Percentiles rank a stretch among this genome's conserved stretches.
phyloP scores from a whole-genome alignment of 176 grass and related monocot species.

The Metroxylon sagu region DNA sequence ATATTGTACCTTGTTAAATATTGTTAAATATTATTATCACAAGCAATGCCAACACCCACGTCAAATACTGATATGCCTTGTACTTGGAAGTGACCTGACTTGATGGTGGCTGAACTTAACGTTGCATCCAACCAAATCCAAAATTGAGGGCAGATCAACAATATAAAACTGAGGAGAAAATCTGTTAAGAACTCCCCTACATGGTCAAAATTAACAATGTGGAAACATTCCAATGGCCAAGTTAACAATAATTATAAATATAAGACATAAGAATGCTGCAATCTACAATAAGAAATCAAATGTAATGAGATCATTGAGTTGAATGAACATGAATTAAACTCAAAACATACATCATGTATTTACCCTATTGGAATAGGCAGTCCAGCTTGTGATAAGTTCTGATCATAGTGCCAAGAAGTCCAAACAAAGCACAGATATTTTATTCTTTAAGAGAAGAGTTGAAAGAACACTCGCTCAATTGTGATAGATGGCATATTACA shows the following conservation, averaged over 20 bases:
- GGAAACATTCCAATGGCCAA: conserved; percentile 74
- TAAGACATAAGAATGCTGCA: conserved; percentile 65
- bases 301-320: neutral
- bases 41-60: conserved; percentile 61
- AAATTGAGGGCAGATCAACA: conserved; percentile 66
- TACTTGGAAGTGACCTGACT: conserved; percentile 71
- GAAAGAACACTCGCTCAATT: conserved; percentile 78
- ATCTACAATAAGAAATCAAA: conserved; percentile 34
- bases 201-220: conserved; percentile 64
- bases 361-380: conserved; percentile 94
- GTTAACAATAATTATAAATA: conserved; percentile 67
- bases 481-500: conserved; percentile 65
- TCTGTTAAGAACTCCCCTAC: conserved; percentile 63
- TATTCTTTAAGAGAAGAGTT: conserved; percentile 59
- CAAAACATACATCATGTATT: neutral
- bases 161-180: conserved; percentile 80
- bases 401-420: conserved; percentile 93
- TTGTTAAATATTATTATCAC: conserved; percentile 24
- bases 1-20: too few species aligned
- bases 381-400: conserved; percentile 96
- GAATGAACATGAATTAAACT: neutral
- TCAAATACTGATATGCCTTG: conserved; percentile 77
- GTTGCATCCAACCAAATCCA: conserved; percentile 67
- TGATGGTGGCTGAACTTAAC: conserved; percentile 56
- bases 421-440: conserved; percentile 73